Percentiles rank a stretch among this genome's conserved stretches.
These are phyloP conservation scores for Nematodospora valgi DNA, from an alignment of 805 yeast genomes.

Conservation along the genomic window DNA sequence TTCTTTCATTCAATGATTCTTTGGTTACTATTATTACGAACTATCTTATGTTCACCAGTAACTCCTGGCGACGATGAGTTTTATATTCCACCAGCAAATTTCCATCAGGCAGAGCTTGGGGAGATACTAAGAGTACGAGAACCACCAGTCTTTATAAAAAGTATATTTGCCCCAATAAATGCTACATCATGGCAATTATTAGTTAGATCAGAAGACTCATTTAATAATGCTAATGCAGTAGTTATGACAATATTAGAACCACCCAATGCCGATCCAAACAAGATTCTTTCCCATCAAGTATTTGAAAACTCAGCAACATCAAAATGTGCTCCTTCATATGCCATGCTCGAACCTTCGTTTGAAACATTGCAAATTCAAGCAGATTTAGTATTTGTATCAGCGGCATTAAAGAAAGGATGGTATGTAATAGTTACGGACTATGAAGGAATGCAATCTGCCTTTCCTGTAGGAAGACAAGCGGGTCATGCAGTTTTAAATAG, in stretches of 20 bases:
- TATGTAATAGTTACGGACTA: slow-evolving; percentile 33
- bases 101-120: slow-evolving; percentile 17
- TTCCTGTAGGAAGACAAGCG: slow-evolving; percentile 28
- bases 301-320: slow-evolving; percentile 25
- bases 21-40: too few relatives aligned
- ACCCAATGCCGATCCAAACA: slow-evolving; percentile 22
- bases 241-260: slow-evolving; percentile 28
- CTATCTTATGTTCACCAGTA: too few relatives aligned
- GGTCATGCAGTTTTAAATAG: slow-evolving; percentile 30
- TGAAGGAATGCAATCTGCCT: slow-evolving; percentile 30
- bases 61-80: slow-evolving; percentile 18
- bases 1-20: too few relatives aligned
- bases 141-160: slow-evolving; percentile 17
- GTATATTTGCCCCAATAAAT: slow-evolving; percentile 18
- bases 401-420: slow-evolving; percentile 25
- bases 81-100: slow-evolving; percentile 21
- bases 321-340: slow-evolving; percentile 26
- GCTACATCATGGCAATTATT: slow-evolving; percentile 20
- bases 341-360: slow-evolving; percentile 15
- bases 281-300: slow-evolving; percentile 24
- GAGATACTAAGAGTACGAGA: slow-evolving; percentile 21
- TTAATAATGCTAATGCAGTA: slow-evolving; percentile 23
- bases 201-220: slow-evolving; percentile 21
- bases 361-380: slow-evolving; percentile 11
- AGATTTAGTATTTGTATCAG: slow-evolving; percentile 16